phyloP scores from a whole-genome alignment of 352 stramenopile genomes.

The Globisporangium spinosum region DNA sequence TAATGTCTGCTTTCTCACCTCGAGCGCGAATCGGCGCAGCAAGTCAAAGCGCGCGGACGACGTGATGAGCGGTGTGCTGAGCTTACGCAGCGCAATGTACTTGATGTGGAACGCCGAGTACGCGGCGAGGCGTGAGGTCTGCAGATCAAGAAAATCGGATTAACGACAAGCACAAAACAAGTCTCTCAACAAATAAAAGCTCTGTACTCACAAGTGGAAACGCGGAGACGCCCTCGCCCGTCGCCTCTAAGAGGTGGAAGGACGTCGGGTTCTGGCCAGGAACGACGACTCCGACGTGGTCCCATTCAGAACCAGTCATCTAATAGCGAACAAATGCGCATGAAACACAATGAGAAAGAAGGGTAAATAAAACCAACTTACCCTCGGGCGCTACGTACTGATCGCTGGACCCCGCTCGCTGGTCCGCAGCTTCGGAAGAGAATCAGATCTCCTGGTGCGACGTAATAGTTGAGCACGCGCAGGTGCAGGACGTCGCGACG shows the following conservation, averaged over 20 bases:
- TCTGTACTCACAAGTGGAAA: slow-evolving; percentile 35
- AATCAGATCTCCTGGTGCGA: slow-evolving; percentile 43
- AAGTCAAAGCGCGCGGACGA: slow-evolving; percentile 39
- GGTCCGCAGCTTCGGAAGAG: slow-evolving; percentile 53
- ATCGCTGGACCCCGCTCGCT: slow-evolving; percentile 46
- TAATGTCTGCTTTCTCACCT: slow-evolving; percentile 21
- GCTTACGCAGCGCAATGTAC: slow-evolving; percentile 43
- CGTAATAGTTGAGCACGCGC: slow-evolving; percentile 55
- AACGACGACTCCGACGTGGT: slow-evolving; percentile 58
- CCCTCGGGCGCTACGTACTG: slow-evolving; percentile 14
- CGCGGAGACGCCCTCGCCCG: slow-evolving; percentile 55
- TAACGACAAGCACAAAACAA: neutral
- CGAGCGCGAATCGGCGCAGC: slow-evolving; percentile 35
- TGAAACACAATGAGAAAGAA: neutral
- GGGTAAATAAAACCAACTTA: no score
- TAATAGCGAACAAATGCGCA: slow-evolving; percentile 7
- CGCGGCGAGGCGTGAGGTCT: slow-evolving; percentile 31
- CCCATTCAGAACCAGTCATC: slow-evolving; percentile 63
- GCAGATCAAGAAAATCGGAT: neutral
- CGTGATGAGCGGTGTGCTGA: slow-evolving; percentile 50
- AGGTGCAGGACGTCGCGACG: slow-evolving; percentile 53
- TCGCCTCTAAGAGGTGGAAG: slow-evolving; percentile 57
- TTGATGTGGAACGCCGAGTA: slow-evolving; percentile 47
- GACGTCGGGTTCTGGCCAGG: slow-evolving; percentile 14
- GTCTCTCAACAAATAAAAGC: no score